Evolutionary conservation across 345 rosid species (phyloP).

Genomic region (Lumnitzera racemosa): DNA sequence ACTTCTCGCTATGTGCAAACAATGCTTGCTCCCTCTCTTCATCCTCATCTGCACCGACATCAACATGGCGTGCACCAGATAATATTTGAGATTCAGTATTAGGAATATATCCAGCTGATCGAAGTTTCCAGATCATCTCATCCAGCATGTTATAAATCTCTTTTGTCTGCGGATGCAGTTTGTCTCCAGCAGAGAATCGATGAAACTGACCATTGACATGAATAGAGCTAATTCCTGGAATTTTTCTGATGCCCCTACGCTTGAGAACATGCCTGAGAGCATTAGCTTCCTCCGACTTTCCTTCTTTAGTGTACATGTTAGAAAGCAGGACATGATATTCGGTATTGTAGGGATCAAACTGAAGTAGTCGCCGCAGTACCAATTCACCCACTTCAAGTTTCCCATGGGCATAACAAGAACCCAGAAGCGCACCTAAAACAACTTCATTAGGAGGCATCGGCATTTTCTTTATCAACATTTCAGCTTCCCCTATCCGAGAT

Average conservation of each 20-base stretch:
- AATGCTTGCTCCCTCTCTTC: constrained; percentile 79
- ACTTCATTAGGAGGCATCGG: constrained; percentile 72
- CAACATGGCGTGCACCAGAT: constrained; percentile 18
- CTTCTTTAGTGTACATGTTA: constrained; percentile 55
- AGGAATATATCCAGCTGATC: constrained; percentile 56
- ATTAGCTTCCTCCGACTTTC: constrained; percentile 40
- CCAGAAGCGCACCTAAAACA: constrained; percentile 73
- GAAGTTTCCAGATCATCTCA: constrained; percentile 51
- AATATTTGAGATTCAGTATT: constrained; percentile 32
- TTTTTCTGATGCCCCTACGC: constrained; percentile 43
- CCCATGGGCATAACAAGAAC: constrained; percentile 60
- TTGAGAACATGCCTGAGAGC: constrained; percentile 38
- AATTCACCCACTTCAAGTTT: constrained; percentile 50
- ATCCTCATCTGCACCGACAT: constrained; percentile 19
- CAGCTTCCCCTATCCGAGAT: constrained; percentile 70
- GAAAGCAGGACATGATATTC: constrained; percentile 62
- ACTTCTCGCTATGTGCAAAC: constrained; percentile 71
- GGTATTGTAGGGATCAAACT: constrained; percentile 49
- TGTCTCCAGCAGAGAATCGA: constrained; percentile 68
- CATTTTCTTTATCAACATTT: constrained; percentile 45
- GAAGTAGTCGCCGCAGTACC: constrained; percentile 34
- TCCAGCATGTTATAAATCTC: constrained; percentile 49
- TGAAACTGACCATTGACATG: constrained; percentile 44
- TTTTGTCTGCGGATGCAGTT: constrained; percentile 39
- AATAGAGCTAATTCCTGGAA: constrained; percentile 75